Evolutionary conservation across 2,329 filamentous ascomycete species (phyloP).

Genomic region (Curvularia verruculosa): DNA sequence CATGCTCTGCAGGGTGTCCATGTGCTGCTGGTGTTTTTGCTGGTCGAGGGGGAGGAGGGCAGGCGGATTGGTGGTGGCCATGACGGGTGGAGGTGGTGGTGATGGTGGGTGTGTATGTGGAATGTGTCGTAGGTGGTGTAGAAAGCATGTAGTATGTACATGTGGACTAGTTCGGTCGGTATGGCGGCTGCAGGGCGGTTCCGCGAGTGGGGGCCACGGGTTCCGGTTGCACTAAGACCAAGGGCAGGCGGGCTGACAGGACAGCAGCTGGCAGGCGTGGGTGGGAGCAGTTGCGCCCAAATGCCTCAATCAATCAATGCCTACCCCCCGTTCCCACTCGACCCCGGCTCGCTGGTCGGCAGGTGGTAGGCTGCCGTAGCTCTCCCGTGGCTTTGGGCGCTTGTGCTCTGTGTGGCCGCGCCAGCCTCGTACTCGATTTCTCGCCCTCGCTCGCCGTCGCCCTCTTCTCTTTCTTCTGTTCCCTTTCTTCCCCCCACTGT

Average conservation of each 20-base stretch:
- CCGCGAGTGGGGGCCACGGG: slow-evolving; percentile 5
- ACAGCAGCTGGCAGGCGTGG: neutral
- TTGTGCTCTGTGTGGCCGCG: slow-evolving; percentile 28
- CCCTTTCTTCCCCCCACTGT: slow-evolving; percentile 46
- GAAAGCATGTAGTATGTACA: neutral
- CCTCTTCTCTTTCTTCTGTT: slow-evolving; percentile 26
- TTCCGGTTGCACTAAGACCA: slow-evolving; percentile 6
- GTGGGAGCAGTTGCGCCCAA: slow-evolving; percentile 2
- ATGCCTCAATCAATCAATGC: neutral
- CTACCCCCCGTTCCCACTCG: neutral
- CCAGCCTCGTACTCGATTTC: slow-evolving; percentile 24
- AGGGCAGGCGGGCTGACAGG: neutral
- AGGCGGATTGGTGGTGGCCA: slow-evolving; percentile 24
- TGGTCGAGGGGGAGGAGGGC: slow-evolving; percentile 15
- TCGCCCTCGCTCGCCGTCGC: slow-evolving; percentile 29
- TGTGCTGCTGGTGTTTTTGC: slow-evolving; percentile 26
- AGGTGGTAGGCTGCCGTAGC: slow-evolving; percentile 21
- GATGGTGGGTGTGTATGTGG: too few relatives aligned
- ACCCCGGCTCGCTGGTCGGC: slow-evolving; percentile 1
- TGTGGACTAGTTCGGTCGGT: neutral
- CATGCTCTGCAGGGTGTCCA: slow-evolving; percentile 56
- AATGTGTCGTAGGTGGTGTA: neutral
- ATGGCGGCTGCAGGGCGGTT: slow-evolving; percentile 13
- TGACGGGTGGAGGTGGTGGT: slow-evolving; percentile 8
- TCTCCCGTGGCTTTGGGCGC: slow-evolving; percentile 27